These are phyloP conservation scores for Fistulinella cinereoalba DNA, from an alignment of 1,284 basidiomycete genomes.

Conservation along the genomic window DNA sequence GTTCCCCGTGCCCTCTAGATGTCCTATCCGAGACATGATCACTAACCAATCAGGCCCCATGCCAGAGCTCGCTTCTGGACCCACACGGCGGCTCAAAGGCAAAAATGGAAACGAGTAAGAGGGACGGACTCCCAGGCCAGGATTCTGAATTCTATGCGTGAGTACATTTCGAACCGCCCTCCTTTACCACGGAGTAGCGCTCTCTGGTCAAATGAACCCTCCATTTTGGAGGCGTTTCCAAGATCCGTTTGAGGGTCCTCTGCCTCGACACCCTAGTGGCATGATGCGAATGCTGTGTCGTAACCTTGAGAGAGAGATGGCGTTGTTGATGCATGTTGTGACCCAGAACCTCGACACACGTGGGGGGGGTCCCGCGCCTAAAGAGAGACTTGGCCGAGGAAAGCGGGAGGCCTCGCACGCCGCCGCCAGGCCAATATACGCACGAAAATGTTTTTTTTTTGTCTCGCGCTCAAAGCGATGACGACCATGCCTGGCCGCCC, in stretches of 20 bases:
- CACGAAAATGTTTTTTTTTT: neutral
- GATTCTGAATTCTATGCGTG: slow-evolving; percentile 12
- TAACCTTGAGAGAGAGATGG: neutral
- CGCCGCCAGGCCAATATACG: too few relatives aligned
- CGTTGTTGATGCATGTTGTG: slow-evolving; percentile 9
- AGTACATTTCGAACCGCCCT: slow-evolving; percentile 11
- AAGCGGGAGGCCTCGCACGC: neutral
- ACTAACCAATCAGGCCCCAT: slow-evolving; percentile 2
- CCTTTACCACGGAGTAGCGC: slow-evolving; percentile 4
- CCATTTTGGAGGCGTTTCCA: slow-evolving; percentile 12
- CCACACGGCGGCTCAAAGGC: slow-evolving; percentile 16
- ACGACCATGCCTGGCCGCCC: neutral
- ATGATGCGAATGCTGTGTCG: slow-evolving; percentile 4
- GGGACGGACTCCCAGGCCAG: slow-evolving; percentile 22
- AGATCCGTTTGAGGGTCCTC: slow-evolving; percentile 7
- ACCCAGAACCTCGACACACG: neutral
- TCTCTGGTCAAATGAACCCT: slow-evolving; percentile 15
- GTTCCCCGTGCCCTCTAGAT: neutral
- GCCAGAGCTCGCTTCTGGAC: neutral
- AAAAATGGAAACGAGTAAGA: slow-evolving; percentile 4
- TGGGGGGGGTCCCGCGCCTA: slow-evolving; percentile 18
- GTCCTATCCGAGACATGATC: slow-evolving; percentile 10
- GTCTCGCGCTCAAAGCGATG: neutral
- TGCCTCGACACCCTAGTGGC: too few relatives aligned
- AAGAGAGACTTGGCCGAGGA: too few relatives aligned